Evolutionary conservation across 176 grass and related monocot genomes (phyloP), one percentile per base, ranked within the genome.

Genomic region (Carex myosuroides): DNA sequence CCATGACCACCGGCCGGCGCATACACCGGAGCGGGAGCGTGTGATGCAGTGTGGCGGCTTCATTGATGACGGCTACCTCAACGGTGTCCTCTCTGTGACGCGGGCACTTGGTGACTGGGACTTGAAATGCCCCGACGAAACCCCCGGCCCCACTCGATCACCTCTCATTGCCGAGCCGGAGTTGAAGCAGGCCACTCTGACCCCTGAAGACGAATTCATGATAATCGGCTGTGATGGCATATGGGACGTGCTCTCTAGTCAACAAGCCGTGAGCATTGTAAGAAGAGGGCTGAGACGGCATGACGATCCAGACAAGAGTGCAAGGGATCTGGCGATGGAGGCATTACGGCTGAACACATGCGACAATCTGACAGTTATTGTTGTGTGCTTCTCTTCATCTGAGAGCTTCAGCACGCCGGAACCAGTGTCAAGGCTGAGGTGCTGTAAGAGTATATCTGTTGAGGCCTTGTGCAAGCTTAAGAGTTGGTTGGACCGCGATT

Each of bases 71-170:
- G 93, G 96, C 18, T 95, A 93, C 70, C 89, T 98, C 74, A 98
- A 95, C 0, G 96, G 96, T 0, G 89, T 93, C 30, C 89, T 98
- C 14, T 95, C 93, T 4, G 88, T 98, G 14, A 90, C 93, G 4
- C 85, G 96, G 24, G 93, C 96, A 63, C 62, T 98, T 2, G 96
- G 96, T 3, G 96, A 98, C 63, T 98, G 93, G 96, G 96, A 98
- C 54, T 48, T 98, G 86, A 98, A 98, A 64, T 72, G 85, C 62
- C 90, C 92, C 2, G 50, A 55, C 59, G 85, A 87, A 48, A 87
- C 85, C 1, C 13, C 26, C 1, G 6, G 2, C 37, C 4, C 55
- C 39, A 7, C 79, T n/a, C 60, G 13, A 1, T 98, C 96, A 1
- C 96, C 96, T 0, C 91, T 98, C 1, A 93, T 93, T 3, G 89